Conservation (phyloP, 306 rosid genomes). For the Prosopis cineraria region DNA sequence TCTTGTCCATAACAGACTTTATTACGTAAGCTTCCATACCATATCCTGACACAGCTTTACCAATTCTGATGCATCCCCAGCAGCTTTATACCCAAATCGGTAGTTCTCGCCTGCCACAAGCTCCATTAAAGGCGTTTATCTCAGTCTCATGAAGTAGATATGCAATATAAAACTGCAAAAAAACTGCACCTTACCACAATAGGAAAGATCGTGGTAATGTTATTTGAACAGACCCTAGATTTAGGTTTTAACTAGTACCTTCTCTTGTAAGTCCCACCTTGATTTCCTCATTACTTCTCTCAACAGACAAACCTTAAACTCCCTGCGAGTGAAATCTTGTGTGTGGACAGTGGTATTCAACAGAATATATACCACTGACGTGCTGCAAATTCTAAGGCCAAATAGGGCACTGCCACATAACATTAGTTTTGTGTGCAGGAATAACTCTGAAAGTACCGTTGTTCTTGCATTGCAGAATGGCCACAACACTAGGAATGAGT, state of each 20-base stretch:
- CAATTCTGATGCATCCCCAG: conserved; percentile 79
- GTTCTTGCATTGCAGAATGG: neutral
- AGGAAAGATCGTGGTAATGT: neutral
- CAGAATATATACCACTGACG: no score
- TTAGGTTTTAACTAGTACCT: neutral
- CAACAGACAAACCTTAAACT: neutral
- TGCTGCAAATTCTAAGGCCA: neutral
- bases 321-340: no score
- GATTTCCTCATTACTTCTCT: neutral
- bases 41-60: conserved; percentile 76
- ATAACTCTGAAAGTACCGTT: neutral
- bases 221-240: neutral
- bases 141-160: conserved; percentile 21
- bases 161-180: neutral
- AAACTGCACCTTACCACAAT: neutral
- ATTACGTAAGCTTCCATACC: conserved; percentile 78
- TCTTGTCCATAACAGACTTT: conserved; percentile 88
- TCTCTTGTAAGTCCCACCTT: neutral
- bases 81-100: conserved; percentile 93
- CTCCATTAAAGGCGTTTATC: conserved; percentile 32
- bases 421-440: neutral
- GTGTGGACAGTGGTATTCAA: no score
- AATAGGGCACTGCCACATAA: neutral
- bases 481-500: neutral
- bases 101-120: conserved; percentile 83